Evolutionary conservation across 2,329 filamentous ascomycete genomes (phyloP), one percentile per base, ranked within the genome.

Genomic region (Fusarium subtropicale): DNA sequence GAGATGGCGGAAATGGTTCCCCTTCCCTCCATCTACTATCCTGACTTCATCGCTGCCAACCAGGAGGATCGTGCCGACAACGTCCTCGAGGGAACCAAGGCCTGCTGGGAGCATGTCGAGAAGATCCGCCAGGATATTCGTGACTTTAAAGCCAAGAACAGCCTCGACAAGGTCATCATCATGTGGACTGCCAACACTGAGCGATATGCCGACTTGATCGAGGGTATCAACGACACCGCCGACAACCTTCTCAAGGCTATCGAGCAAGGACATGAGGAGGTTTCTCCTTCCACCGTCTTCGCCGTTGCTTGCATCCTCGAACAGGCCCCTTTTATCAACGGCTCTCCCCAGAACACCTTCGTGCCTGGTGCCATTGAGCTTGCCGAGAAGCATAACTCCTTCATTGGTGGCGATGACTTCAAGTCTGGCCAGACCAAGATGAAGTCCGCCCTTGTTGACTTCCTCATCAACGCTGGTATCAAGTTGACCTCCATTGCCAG

Each of bases 351-450:
- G 83, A 99, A 99, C 87, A 99, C 96, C 44, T 98, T 99, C 76
- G 95, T 99, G 22, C 95, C 95, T 11, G 96, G 96, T 76, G 92
- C 91, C 64, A 90, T 98, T 73, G 86, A 95, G 77, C 89, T 99
- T 61, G 96, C 96, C 24, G 92, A 97, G 85, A 86, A 91, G 81
- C 90, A 97, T 81, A 87, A 88, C 60, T 90, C 94, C 67, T 99
- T 97, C 85, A 94, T 99, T 76, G 96, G 96, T 62, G 96, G 96
- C 71, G 96, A 99, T 76, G 96, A 99, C 84, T 99, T 99, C 91
- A 99, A 99, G 86, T 98, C 96, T 68, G 96, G 96, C 68, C 96
- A 99, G 87, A 99, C 96, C 80, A 99, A 99, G 90, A 99, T 99
- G 96, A 99, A 99, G 86, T 98, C 96, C 64, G 96, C 96, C 22